Evolutionary conservation across 1,284 basidiomycete genomes (phyloP).

Genomic region (Xerocomus nothofagi): DNA sequence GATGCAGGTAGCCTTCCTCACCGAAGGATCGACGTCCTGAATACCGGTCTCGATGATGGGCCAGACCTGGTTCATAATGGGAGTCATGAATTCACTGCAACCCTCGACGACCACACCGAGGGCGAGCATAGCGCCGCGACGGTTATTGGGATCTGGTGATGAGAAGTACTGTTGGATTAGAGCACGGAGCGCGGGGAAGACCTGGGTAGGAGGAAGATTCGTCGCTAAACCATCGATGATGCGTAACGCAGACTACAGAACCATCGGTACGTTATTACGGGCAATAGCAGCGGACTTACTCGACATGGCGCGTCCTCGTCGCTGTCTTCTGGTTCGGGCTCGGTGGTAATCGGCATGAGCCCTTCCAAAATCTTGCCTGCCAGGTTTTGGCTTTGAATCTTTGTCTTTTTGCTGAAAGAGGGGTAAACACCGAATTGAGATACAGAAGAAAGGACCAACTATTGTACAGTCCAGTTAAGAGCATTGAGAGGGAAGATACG

Average conservation of each 20-base stretch:
- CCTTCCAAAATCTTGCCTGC: slow-evolving; percentile 88
- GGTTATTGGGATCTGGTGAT: slow-evolving; percentile 73
- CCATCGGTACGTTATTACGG: slow-evolving; percentile 15
- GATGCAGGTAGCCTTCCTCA: slow-evolving; percentile 93
- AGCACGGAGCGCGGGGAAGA: slow-evolving; percentile 89
- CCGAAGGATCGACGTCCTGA: slow-evolving; percentile 79
- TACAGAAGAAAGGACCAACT: slow-evolving; percentile 46
- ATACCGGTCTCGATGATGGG: slow-evolving; percentile 92
- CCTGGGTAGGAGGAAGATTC: slow-evolving; percentile 91
- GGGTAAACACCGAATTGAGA: neutral
- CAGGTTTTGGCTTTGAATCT: slow-evolving; percentile 86
- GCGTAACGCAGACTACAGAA: slow-evolving; percentile 80
- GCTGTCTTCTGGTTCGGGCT: slow-evolving; percentile 84
- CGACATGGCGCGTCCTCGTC: slow-evolving; percentile 92
- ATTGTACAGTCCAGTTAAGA: slow-evolving; percentile 94
- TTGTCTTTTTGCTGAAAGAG: slow-evolving; percentile 84
- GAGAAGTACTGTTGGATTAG: slow-evolving; percentile 84
- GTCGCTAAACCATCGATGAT: slow-evolving; percentile 95
- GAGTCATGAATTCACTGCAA: slow-evolving; percentile 97
- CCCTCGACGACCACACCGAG: slow-evolving; percentile 97
- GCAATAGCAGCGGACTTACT: slow-evolving; percentile 46
- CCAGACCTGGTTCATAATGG: slow-evolving; percentile 92
- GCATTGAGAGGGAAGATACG: slow-evolving; percentile 93
- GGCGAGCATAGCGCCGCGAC: slow-evolving; percentile 95
- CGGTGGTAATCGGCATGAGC: slow-evolving; percentile 92